These are phyloP conservation scores for Solanum lycopersicoides DNA, from an alignment of 257 asterid species.

Conservation along the genomic window DNA sequence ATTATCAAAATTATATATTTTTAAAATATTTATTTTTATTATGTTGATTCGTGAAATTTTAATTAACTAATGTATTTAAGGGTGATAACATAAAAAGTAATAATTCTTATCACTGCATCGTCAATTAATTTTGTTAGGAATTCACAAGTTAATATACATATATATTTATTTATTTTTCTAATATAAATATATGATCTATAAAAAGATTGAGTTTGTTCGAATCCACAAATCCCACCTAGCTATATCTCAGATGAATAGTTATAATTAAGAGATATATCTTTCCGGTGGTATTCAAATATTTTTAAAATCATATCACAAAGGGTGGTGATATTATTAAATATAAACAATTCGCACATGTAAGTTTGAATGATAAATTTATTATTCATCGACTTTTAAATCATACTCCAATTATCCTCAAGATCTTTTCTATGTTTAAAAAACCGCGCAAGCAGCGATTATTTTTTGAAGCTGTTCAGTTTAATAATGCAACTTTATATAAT, in stretches of 20 bases:
- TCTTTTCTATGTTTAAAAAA: not conserved
- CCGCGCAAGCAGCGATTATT: not conserved
- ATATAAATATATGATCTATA: no score
- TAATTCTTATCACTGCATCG: no score
- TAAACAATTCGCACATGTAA: not conserved
- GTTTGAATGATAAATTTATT: not conserved
- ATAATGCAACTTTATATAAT: not conserved
- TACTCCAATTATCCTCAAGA: accelerated
- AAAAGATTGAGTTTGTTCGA: no score
- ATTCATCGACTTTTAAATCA: not conserved
- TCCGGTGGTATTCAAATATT: not conserved
- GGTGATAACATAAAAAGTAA: not conserved
- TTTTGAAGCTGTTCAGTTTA: no score
- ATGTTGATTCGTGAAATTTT: not conserved
- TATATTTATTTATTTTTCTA: no score
- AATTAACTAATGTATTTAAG: not conserved
- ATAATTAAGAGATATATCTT: not conserved
- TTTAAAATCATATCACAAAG: not conserved
- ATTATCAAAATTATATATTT: not conserved
- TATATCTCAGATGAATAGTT: no score
- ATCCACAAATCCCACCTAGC: no score
- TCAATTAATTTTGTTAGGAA: no score
- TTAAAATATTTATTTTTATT: not conserved
- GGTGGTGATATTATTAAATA: not conserved
- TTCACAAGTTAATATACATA: no score